These are phyloP conservation scores for Pulveroboletus sp. DNA, from an alignment of 768 basidiomycete genomes.

Conservation along the genomic window DNA sequence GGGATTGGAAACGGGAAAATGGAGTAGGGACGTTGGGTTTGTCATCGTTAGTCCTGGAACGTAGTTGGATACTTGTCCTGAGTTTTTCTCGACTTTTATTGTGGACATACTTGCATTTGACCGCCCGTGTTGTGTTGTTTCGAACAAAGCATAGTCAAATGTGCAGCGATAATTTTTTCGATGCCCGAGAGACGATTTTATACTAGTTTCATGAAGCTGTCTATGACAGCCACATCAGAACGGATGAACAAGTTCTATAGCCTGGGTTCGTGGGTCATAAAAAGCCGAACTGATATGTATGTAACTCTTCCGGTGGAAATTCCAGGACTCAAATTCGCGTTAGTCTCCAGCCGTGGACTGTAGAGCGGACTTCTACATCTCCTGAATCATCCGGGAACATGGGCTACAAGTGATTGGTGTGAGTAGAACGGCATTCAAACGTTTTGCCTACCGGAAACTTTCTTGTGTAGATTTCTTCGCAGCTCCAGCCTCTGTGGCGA, in stretches of 20 bases:
- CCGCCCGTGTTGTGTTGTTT: neutral
- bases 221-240: neutral
- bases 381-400: constrained; percentile 92
- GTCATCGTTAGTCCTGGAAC: neutral
- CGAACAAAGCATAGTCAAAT: neutral
- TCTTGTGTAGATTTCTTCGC: constrained; percentile 62
- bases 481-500: constrained; percentile 58
- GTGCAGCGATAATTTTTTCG: neutral
- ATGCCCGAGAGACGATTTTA: too few relatives aligned
- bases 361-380: constrained; percentile 68
- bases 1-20: neutral
- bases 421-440: neutral
- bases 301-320: neutral
- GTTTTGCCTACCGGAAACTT: constrained; percentile 52
- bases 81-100: neutral
- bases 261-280: neutral
- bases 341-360: constrained; percentile 82
- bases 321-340: constrained; percentile 12
- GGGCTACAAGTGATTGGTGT: constrained; percentile 40
- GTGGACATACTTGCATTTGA: neutral
- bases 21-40: too few relatives aligned
- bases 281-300: neutral
- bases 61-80: neutral
- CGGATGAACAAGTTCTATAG: neutral
- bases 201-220: neutral